Evolutionary conservation across 129 eudicot genomes (phyloP).

Genomic region (Mikania micrantha): DNA sequence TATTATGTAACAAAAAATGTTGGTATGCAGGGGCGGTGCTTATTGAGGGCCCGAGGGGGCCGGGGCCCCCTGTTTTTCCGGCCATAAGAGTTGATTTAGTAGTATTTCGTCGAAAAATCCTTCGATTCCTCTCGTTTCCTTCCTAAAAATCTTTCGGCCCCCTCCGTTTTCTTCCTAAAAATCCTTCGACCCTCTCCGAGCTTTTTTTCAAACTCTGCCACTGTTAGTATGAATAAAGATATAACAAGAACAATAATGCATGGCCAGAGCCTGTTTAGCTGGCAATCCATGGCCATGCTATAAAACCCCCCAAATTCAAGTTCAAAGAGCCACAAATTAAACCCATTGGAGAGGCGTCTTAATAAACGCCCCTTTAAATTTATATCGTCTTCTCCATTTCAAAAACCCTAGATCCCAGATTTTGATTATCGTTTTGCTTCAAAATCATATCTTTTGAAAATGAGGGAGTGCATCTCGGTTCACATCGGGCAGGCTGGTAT

Average conservation of each 20-base stretch:
- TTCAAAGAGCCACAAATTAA: not conserved
- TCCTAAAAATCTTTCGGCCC: no score
- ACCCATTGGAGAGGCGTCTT: slow-evolving; percentile 36
- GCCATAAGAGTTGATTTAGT: no score
- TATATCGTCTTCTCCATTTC: not conserved
- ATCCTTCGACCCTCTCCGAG: no score
- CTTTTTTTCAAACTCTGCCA: no score
- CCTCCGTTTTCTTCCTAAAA: no score
- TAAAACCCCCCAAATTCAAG: not conserved
- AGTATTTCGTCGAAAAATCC: no score
- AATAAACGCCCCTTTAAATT: slow-evolving; percentile 38
- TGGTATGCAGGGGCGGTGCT: no score
- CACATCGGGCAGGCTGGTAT: slow-evolving; percentile 48
- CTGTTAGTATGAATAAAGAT: no score
- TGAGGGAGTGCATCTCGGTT: slow-evolving; percentile 53
- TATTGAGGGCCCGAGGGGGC: no score
- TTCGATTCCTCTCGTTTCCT: no score
- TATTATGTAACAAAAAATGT: no score
- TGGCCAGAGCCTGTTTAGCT: not conserved
- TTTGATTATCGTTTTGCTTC: not conserved
- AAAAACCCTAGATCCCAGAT: not conserved
- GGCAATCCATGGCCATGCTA: slow-evolving; percentile 8
- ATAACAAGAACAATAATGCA: not conserved
- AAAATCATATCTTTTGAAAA: slow-evolving; percentile 7
- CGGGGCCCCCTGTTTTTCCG: no score